These are phyloP conservation scores for Trichoderma oligosporum DNA, from an alignment of 2,329 filamentous ascomycete species.

Conservation along the genomic window DNA sequence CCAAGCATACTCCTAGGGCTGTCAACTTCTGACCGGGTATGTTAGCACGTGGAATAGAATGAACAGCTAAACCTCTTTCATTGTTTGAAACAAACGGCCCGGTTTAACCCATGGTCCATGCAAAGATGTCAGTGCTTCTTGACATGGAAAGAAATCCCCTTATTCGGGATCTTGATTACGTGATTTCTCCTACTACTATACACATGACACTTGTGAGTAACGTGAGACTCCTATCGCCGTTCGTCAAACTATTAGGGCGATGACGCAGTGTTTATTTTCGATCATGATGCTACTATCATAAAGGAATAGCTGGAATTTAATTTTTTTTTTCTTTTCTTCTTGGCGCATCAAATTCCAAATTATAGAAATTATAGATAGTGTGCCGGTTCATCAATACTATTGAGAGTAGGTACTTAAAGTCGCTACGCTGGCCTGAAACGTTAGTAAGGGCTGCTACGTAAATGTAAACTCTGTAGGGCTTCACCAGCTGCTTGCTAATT, in stretches of 20 bases:
- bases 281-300: neutral
- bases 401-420: neutral
- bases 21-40: conserved; percentile 3
- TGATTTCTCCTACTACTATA: neutral
- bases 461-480: no score
- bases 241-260: neutral
- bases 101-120: neutral
- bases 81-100: conserved; percentile 12
- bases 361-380: no score
- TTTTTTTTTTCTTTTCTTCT: neutral
- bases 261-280: conserved; percentile 1
- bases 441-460: neutral
- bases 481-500: no score
- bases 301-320: neutral
- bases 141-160: neutral
- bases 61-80: conserved; percentile 13
- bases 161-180: conserved; percentile 8
- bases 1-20: neutral
- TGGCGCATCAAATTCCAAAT: neutral
- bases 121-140: conserved; percentile 7
- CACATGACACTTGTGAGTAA: neutral
- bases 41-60: conserved; percentile 13
- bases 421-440: conserved; percentile 2
- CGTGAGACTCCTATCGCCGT: conserved; percentile 2
- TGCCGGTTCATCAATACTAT: no score